phyloP scores from a whole-genome alignment of 1,284 basidiomycete genomes.

The Meira nashicola region DNA sequence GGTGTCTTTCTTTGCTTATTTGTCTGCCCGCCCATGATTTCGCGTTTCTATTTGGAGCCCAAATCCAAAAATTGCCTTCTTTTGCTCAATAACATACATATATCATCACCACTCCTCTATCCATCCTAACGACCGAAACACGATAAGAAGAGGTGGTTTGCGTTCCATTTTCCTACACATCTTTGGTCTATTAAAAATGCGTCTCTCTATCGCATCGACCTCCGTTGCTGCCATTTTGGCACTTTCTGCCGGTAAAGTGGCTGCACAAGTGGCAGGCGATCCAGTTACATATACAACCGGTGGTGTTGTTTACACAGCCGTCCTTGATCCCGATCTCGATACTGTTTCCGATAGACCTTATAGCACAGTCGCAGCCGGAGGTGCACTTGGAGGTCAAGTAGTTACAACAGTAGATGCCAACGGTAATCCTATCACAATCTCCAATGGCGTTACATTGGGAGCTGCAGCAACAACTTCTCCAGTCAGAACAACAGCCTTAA shows the following conservation, averaged over 20 bases:
- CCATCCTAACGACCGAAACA: no score
- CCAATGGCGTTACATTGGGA: neutral
- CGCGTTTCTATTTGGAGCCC: no score
- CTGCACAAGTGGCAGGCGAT: neutral
- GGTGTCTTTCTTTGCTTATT: neutral
- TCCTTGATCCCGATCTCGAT: slow-evolving; percentile 5
- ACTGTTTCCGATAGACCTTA: neutral
- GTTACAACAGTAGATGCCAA: neutral
- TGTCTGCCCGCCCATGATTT: slow-evolving; percentile 5
- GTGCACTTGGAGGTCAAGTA: neutral
- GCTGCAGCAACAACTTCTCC: neutral
- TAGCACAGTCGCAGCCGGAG: neutral
- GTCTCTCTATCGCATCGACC: no score
- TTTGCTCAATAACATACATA: no score
- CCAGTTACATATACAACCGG: slow-evolving; percentile 2
- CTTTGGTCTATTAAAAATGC: no score
- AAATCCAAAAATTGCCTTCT: no score
- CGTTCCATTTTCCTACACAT: no score
- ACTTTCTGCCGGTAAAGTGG: neutral
- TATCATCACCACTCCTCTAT: no score
- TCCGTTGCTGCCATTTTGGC: neutral
- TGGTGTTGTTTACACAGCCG: neutral
- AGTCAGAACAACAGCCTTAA: neutral
- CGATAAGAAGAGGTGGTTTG: no score
- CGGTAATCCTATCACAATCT: neutral